phyloP scores from a whole-genome alignment of 345 rosid genomes.

The Citrus inodora region DNA sequence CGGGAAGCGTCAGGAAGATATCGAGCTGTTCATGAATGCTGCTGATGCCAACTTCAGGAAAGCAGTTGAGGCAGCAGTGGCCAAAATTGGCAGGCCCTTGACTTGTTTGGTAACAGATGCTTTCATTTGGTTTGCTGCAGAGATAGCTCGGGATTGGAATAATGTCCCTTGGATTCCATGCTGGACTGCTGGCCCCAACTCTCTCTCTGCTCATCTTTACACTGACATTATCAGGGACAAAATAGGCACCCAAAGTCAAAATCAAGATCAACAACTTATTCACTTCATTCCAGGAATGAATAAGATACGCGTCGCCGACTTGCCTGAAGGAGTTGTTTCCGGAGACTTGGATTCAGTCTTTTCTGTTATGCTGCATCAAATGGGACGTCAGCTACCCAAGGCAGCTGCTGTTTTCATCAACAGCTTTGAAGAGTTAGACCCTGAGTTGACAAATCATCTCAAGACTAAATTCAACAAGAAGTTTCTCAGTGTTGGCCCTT shows the following conservation, averaged over 20 bases:
- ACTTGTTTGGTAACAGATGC: conserved; percentile 40
- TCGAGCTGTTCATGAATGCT: conserved; percentile 35
- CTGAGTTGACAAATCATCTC: conserved; percentile 22
- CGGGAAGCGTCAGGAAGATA: conserved; percentile 32
- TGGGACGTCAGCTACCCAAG: conserved; percentile 30
- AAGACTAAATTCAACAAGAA: conserved; percentile 26
- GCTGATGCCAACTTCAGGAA: conserved; percentile 28
- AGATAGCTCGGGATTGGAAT: conserved; percentile 21
- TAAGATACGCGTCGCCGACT: background rate
- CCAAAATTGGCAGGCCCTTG: conserved; percentile 26
- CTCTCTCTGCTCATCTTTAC: conserved; percentile 23
- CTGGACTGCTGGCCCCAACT: conserved; percentile 15
- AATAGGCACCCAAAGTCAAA: conserved; percentile 5
- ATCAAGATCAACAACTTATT: background rate
- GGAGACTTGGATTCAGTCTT: conserved; percentile 24
- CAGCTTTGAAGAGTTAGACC: conserved; percentile 42
- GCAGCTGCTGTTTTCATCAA: conserved; percentile 40
- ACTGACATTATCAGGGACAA: conserved; percentile 13
- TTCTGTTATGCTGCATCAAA: conserved; percentile 11
- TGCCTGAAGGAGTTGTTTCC: conserved; percentile 14
- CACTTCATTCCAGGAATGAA: conserved; percentile 10
- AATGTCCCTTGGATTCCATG: conserved; percentile 21
- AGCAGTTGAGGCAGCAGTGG: conserved; percentile 31
- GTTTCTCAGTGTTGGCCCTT: conserved; percentile 36
- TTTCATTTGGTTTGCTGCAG: conserved; percentile 23